These are phyloP conservation scores for Striga hermonthica DNA, from an alignment of 305 asterid species.

Conservation along the genomic window DNA sequence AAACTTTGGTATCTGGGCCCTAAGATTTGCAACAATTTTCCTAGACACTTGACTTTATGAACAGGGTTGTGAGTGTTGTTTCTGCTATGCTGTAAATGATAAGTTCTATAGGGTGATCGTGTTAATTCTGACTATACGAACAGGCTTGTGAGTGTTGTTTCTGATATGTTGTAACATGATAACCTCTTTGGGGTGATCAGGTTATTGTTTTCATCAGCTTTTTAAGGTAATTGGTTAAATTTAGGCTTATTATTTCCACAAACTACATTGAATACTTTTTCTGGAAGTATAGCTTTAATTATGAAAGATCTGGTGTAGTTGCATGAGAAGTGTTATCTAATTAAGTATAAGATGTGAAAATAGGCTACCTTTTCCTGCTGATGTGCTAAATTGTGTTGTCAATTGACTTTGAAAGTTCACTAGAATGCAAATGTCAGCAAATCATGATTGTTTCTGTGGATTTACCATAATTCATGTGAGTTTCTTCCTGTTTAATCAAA, in stretches of 20 bases:
- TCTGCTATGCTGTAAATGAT: not conserved
- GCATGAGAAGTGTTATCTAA: constrained; percentile 10
- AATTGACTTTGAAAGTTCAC: not conserved
- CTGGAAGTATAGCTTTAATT: constrained; percentile 5
- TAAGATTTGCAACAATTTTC: constrained; percentile 5
- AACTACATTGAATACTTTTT: not conserved
- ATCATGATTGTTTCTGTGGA: not conserved
- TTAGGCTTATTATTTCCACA: not conserved
- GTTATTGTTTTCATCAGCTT: constrained; percentile 1
- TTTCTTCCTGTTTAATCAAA: not conserved
- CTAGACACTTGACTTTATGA: not conserved
- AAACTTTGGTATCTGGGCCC: constrained; percentile 1
- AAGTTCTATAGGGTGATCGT: not conserved
- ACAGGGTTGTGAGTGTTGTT: not conserved
- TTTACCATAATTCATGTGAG: not conserved
- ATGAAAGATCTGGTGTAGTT: not conserved
- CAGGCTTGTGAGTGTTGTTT: not conserved
- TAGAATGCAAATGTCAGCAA: not conserved
- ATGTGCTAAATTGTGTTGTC: constrained; percentile 12
- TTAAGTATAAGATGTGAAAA: not conserved
- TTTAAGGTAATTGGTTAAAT: not conserved
- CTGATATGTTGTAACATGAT: not conserved
- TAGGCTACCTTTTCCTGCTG: not conserved
- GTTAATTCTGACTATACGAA: not conserved
- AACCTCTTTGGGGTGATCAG: not conserved